Percentiles rank a stretch among this genome's conserved stretches.
Conservation (phyloP, 257 asterid species). For the Scutellaria baicalensis region DNA sequence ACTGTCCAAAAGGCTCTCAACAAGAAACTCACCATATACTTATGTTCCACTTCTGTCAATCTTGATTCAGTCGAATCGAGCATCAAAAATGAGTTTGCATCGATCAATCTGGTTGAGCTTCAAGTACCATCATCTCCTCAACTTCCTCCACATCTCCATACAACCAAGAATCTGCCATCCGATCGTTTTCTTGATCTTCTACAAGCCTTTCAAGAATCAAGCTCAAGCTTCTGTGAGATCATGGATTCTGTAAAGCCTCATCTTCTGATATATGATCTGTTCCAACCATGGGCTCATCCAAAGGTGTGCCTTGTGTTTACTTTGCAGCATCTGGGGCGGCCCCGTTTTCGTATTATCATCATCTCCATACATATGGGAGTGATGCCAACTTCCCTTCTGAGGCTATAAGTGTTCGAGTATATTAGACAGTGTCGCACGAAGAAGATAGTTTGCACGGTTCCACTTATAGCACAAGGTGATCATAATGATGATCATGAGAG, state of each 20-base stretch:
- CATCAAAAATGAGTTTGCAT: not conserved
- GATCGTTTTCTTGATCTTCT: not conserved
- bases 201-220: constrained; percentile 8
- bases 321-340: not conserved
- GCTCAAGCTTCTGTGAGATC: constrained; percentile 8
- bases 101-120: constrained; percentile 3
- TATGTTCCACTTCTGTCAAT: constrained; percentile 20
- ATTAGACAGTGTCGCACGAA: not conserved
- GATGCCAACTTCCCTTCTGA: not conserved
- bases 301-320: not conserved
- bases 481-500: not conserved
- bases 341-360: not conserved
- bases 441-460: constrained; percentile 18
- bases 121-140: not conserved
- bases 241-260: not conserved
- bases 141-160: constrained; percentile 23
- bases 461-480: constrained; percentile 6
- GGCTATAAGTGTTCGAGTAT: not conserved
- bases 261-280: constrained; percentile 12
- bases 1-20: constrained; percentile 32
- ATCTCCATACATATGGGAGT: not conserved
- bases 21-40: constrained; percentile 10
- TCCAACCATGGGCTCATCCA: constrained; percentile 19
- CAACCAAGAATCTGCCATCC: constrained; percentile 17
- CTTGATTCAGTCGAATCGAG: constrained; percentile 10